A percentile compares a stretch with the other conserved stretches of the same genome.
These are phyloP conservation scores for Nymphaea thermarum DNA, from an alignment of 164 flowering plant genomes.

Conservation along the genomic window DNA sequence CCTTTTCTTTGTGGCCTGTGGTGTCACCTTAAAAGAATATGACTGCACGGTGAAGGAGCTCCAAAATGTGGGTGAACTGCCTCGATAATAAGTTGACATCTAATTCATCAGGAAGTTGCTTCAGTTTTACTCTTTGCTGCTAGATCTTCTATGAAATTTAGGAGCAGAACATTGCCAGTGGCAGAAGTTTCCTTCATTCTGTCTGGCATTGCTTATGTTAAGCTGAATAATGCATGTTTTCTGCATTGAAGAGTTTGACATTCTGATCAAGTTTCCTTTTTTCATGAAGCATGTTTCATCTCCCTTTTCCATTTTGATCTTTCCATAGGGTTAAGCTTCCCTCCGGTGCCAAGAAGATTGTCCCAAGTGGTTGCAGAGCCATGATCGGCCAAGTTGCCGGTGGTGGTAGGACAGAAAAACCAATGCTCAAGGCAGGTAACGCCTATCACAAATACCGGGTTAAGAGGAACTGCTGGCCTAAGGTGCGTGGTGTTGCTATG, in stretches of 20 bases:
- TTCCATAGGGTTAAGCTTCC: constrained; percentile 12
- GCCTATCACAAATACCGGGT: constrained; percentile 15
- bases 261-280: background rate
- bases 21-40: too few relatives aligned
- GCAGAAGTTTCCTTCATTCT: too few relatives aligned
- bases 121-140: too few relatives aligned
- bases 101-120: too few relatives aligned
- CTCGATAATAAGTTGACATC: too few relatives aligned
- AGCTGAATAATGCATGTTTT: too few relatives aligned
- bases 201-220: too few relatives aligned
- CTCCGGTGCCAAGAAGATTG: constrained; percentile 6
- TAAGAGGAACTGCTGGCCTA: constrained; percentile 17
- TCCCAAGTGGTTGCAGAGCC: constrained; percentile 12
- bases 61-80: too few relatives aligned
- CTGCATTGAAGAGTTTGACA: background rate
- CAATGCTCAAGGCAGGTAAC: constrained; percentile 13
- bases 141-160: too few relatives aligned
- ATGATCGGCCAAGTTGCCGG: constrained; percentile 17
- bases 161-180: too few relatives aligned
- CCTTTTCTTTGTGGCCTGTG: too few relatives aligned
- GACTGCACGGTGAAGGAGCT: too few relatives aligned
- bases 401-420: constrained; percentile 16
- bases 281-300: background rate
- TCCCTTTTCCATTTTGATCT: background rate
- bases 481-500: constrained; percentile 17